Evolutionary conservation across 306 rosid species (phyloP).

Genomic region (Erythrophleum fordii): DNA sequence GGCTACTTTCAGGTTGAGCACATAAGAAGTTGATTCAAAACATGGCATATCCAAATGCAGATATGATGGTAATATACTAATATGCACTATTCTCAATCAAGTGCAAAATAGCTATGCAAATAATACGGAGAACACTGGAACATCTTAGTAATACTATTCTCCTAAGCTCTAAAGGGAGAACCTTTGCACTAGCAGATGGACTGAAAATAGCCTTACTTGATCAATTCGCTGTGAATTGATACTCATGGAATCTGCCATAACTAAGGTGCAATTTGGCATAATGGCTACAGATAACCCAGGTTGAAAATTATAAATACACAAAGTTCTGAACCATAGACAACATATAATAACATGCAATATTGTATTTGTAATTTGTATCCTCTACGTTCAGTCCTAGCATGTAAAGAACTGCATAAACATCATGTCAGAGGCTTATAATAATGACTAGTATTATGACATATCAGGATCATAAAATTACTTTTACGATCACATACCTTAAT

Average conservation of each 20-base stretch:
- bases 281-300: background rate
- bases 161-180: slow-evolving; percentile 12
- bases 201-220: background rate
- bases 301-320: background rate
- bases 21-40: slow-evolving; percentile 11
- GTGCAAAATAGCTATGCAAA: slow-evolving; percentile 6
- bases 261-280: background rate
- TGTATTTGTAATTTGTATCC: background rate
- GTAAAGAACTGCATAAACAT: slow-evolving; percentile 12
- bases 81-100: slow-evolving; percentile 13
- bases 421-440: slow-evolving; percentile 10
- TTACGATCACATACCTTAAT: slow-evolving; percentile 52
- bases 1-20: slow-evolving; percentile 21
- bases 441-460: background rate
- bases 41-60: background rate
- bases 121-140: background rate
- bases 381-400: slow-evolving; percentile 16
- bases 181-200: background rate
- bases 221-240: background rate
- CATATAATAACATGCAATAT: background rate
- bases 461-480: background rate
- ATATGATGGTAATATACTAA: background rate
- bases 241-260: background rate
- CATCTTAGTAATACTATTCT: slow-evolving; percentile 5
- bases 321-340: background rate